Base-by-base conservation (phyloP, 2,329 filamentous ascomycete species). In the Monosporascus sp. region DNA sequence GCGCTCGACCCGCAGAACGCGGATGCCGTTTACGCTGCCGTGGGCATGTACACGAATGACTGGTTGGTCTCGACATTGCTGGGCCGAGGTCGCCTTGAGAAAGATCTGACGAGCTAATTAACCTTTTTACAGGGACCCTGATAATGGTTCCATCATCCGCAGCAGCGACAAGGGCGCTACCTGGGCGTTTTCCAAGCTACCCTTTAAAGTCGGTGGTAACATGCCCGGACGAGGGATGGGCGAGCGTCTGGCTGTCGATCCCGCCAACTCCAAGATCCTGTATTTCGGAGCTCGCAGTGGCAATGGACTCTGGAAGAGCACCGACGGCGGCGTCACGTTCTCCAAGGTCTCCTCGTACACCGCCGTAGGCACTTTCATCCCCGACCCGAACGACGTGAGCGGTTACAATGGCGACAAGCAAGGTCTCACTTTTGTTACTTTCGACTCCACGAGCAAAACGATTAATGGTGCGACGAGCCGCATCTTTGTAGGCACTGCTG, bases 191-290 rank as follows among this genome's bases (percentile, higher is more conserved):
- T 75, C 77, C 0, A 67, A 69, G 6, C 70, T 84, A 0, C 72
- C 78, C 2, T 84, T 84, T 70, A 84, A 84, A 62, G 78, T 82
- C 46, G 81, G 81, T 7, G 81, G 81, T 0, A 84, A 84, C 61
- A 83, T 83, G 79, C 80, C 81, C 7, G 81, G 81, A 2, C 75
- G 81, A 27, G 81, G 81, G 7, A 78, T 76, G 65, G 81, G 81
- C 17, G 81, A 83, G 62, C 73, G 81, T 15, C 74, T 84, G 5
- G 80, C 79, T 2, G 74, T 84, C 8, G 81, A 84, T 60, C 81
- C 81, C 2, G 74, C 77, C 46, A 79, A 81, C 59, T 76, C 79
- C 38, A 73, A 78, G 27, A 78, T 83, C 53, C 61, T 84, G 24
- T 83, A 80, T 62, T 82, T 83, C 52, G 81, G 81, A 3, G 79